phyloP scores from a whole-genome alignment of 2,329 filamentous ascomycete species.

The Cyclaneusma minus region DNA sequence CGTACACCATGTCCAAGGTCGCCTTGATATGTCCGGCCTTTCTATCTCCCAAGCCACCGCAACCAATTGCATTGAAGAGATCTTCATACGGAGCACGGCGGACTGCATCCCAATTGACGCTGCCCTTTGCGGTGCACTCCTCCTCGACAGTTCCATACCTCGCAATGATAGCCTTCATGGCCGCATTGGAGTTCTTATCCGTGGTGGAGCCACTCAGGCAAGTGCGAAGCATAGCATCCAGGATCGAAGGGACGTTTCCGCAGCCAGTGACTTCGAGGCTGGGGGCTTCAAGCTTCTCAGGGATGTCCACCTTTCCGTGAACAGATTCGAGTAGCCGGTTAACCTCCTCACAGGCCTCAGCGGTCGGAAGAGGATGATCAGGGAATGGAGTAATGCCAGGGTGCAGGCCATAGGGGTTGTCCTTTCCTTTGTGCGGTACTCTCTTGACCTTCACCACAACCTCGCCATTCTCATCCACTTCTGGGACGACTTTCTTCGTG shows the following conservation, averaged over 20 bases:
- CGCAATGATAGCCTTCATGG: slow-evolving; percentile 48
- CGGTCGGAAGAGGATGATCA: slow-evolving; percentile 46
- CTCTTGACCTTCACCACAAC: slow-evolving; percentile 2
- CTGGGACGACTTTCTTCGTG: not conserved
- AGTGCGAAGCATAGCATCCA: slow-evolving; percentile 38
- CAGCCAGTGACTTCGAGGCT: slow-evolving; percentile 57
- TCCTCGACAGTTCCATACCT: slow-evolving; percentile 46
- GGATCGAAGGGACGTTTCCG: slow-evolving; percentile 37
- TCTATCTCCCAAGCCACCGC: slow-evolving; percentile 52
- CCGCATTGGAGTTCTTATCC: slow-evolving; percentile 38
- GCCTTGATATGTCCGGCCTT: slow-evolving; percentile 61
- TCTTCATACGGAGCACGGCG: slow-evolving; percentile 39
- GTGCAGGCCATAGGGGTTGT: slow-evolving; percentile 34
- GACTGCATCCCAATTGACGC: slow-evolving; percentile 62
- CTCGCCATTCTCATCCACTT: slow-evolving; percentile 1
- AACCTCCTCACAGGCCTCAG: slow-evolving; percentile 54
- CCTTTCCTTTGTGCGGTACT: slow-evolving; percentile 13
- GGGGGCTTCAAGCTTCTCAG: slow-evolving; percentile 51
- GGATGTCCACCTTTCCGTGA: slow-evolving; percentile 50
- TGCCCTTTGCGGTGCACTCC: slow-evolving; percentile 50
- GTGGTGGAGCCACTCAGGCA: slow-evolving; percentile 35
- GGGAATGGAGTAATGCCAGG: slow-evolving; percentile 52
- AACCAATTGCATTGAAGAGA: slow-evolving; percentile 53
- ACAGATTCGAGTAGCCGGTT: slow-evolving; percentile 44
- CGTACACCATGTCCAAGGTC: slow-evolving; percentile 57